Base-by-base conservation (phyloP, 352 stramenopile genomes). In the Phytophthora hybrid region DNA sequence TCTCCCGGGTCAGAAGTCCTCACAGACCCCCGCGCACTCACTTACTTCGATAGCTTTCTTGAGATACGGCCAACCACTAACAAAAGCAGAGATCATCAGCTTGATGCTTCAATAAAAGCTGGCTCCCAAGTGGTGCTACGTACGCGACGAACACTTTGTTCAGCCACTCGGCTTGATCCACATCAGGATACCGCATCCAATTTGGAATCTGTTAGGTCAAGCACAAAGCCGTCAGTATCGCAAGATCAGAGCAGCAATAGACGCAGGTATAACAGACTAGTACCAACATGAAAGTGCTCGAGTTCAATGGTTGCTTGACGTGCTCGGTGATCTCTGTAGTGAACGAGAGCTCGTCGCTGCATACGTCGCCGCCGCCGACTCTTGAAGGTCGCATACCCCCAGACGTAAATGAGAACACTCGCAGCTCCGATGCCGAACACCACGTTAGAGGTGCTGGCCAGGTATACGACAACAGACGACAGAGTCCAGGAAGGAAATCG, bases 81-180 rank as follows among this genome's bases (percentile, higher is more conserved):
- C 34, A 57, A 23, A 13, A 57, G 49, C 11, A 64, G 5, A 64
- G 29, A 62, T 7, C n/a, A 44, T 41, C 65, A 68, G 53, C 54
- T 58, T 9, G 26, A 46, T 16, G 5, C 32, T 47, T 44, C 32
- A 57, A 54, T 29, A 14, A 46, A 26, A 7, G 13, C 41, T 21
- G 41, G 14, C 1, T 6, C 19, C 26, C 11, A 49, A 53, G 23
- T 19, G 39, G 18, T 37, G 7, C 19, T 46, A 69, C 78, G 51
- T 72, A 81, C 65, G 69, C 76, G 61, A 77, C 68, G 57, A 94
- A 86, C 4, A 91, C 86, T 66, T 88, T 89, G 70, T 94, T 94
- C 62, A 94, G 80, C 88, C 88, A 94, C 31, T 92, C 82, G 51
- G 91, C 84, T 59, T 86, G 84, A 67, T 94, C 88, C 19, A 92